phyloP scores from a whole-genome alignment of 345 rosid genomes.

The Reutealis trisperma region DNA sequence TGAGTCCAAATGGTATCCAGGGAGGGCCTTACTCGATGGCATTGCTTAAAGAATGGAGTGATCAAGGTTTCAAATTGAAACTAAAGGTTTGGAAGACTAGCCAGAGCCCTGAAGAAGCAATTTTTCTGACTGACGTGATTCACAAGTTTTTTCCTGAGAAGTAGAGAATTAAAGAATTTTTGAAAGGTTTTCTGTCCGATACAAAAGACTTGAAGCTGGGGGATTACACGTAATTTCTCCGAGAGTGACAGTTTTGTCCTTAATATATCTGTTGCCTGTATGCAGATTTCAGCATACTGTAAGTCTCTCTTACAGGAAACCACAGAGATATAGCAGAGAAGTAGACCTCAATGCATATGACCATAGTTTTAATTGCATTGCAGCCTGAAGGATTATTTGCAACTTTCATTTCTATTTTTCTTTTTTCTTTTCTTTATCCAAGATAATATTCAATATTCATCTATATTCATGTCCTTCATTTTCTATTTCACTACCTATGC shows the following conservation, averaged over 20 bases:
- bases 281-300: neutral
- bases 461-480: too few species aligned
- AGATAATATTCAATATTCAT: too few species aligned
- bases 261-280: neutral
- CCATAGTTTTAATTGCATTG: neutral
- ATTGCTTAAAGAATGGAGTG: constrained; percentile 24
- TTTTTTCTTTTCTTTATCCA: too few species aligned
- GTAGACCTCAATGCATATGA: neutral
- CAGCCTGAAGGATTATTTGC: too few species aligned
- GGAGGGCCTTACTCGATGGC: constrained; percentile 25
- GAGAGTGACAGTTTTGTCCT: neutral
- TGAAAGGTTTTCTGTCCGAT: neutral
- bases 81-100: constrained; percentile 25
- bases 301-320: neutral
- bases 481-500: too few species aligned
- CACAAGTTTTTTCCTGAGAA: neutral
- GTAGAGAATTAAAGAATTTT: neutral
- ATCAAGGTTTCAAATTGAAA: neutral
- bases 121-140: constrained; percentile 18
- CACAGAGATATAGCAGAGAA: neutral
- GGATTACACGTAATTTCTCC: neutral
- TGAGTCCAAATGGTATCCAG: constrained; percentile 7
- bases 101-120: constrained; percentile 26
- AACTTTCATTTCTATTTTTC: too few species aligned
- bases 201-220: neutral